Evolutionary conservation across 345 rosid species (phyloP).

Genomic region (Anacardium occidentale): DNA sequence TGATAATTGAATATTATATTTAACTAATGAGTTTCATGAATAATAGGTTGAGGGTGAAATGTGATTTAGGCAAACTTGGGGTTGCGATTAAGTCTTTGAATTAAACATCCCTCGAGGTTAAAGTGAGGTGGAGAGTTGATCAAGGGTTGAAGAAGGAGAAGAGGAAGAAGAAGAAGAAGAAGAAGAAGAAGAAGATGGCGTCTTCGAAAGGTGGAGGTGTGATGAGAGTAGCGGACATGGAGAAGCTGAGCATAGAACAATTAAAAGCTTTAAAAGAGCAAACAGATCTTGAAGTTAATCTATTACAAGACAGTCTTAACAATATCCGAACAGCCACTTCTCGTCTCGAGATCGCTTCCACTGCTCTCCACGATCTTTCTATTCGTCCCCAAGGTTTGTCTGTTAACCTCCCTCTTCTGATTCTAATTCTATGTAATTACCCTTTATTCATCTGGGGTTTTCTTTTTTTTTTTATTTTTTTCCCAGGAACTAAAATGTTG

Average conservation of each 20-base stretch:
- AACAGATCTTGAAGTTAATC: conserved; percentile 83
- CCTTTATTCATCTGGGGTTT: not conserved
- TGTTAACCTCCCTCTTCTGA: not conserved
- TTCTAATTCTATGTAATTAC: not conserved
- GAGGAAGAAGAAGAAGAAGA: not conserved
- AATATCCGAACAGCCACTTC: conserved; percentile 91
- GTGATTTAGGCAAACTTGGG: no score
- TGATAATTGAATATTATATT: no score
- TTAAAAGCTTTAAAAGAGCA: conserved; percentile 86
- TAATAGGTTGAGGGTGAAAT: no score
- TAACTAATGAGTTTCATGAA: no score
- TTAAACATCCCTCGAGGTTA: no score
- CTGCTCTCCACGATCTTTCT: conserved; percentile 83
- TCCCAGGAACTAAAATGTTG: conserved; percentile 68
- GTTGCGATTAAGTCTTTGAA: no score
- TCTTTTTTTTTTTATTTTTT: not conserved
- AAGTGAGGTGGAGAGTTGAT: no score
- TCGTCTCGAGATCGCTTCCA: conserved; percentile 80
- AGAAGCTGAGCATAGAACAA: conserved; percentile 86
- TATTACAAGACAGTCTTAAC: conserved; percentile 91
- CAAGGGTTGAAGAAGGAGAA: no score
- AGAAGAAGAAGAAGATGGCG: conserved; percentile 33
- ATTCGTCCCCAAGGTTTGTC: conserved; percentile 60
- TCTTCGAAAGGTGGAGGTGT: conserved; percentile 29
- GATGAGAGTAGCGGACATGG: conserved; percentile 49